A percentile compares a stretch with the other conserved stretches of the same genome.
Evolutionary conservation across 495 filamentous ascomycete genomes (phyloP).

Genomic region (Daldinia loculata): DNA sequence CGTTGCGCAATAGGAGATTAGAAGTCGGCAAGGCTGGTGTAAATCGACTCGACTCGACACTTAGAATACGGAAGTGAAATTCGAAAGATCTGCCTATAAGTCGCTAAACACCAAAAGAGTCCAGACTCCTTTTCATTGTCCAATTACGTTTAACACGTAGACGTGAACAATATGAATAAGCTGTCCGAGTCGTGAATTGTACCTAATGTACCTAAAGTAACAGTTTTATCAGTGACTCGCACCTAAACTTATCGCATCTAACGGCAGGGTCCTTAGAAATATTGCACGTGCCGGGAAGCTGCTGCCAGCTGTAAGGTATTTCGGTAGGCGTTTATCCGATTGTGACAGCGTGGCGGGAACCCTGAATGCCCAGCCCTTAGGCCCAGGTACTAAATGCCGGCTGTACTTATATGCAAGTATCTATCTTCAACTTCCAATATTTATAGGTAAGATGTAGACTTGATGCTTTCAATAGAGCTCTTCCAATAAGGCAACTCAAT

Average conservation of each 20-base stretch:
- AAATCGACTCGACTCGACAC: not conserved
- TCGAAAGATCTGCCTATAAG: conserved; percentile 7
- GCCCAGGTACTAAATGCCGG: no score
- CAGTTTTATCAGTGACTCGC: not conserved
- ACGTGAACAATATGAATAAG: conserved; percentile 25
- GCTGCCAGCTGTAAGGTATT: conserved; percentile 25
- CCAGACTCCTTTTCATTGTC: conserved; percentile 23
- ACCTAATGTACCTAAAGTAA: not conserved
- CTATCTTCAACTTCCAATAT: not conserved
- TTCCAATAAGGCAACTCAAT: no score
- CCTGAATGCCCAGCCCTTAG: not conserved
- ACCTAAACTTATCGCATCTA: conserved; percentile 14
- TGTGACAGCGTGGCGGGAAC: conserved; percentile 43
- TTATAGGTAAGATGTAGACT: not conserved
- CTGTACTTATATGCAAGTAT: not conserved
- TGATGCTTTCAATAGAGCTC: no score
- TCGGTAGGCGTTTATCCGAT: conserved; percentile 37
- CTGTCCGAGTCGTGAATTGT: conserved; percentile 12
- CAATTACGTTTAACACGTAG: conserved; percentile 19
- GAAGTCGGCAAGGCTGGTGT: not conserved
- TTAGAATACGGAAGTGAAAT: conserved; percentile 4
- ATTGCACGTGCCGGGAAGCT: conserved; percentile 31
- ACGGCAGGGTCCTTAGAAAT: conserved; percentile 11
- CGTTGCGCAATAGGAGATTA: conserved; percentile 10
- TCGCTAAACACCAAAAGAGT: conserved; percentile 13